Conservation (phyloP, 192 early-diverging fungal species). For the Coemansia sp. region DNA sequence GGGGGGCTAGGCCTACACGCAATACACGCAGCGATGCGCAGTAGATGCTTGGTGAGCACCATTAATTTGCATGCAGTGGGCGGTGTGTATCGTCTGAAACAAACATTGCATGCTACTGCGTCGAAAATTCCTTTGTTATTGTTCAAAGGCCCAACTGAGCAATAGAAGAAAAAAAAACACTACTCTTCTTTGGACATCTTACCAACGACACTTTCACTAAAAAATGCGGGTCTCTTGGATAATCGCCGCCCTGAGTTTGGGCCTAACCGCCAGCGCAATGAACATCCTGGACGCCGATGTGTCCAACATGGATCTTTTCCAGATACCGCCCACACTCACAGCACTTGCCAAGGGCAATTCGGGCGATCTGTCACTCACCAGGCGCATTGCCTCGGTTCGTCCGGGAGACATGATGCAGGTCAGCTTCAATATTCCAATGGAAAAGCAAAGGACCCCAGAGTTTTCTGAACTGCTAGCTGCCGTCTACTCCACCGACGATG, state of each 20-base stretch:
- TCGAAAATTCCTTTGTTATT: not conserved
- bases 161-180: not conserved
- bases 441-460: slow-evolving; percentile 4
- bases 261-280: not conserved
- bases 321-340: slow-evolving; percentile 7
- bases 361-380: slow-evolving; percentile 13
- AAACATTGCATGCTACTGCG: not conserved
- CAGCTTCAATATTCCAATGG: slow-evolving; percentile 10
- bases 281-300: slow-evolving; percentile 7
- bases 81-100: not conserved
- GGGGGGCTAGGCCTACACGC: not conserved
- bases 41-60: not conserved
- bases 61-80: not conserved
- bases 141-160: not conserved
- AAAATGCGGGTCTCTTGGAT: not conserved
- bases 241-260: not conserved
- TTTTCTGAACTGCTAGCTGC: slow-evolving; percentile 26
- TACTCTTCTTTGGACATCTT: not conserved
- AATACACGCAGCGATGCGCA: not conserved
- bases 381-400: slow-evolving; percentile 33
- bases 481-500: slow-evolving; percentile 30
- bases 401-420: slow-evolving; percentile 27
- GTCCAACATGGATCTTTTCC: not conserved
- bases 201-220: not conserved
- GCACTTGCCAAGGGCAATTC: not conserved